Evolutionary conservation across 2,329 filamentous ascomycete genomes (phyloP).

Genomic region (Corinectria fuckeliana): DNA sequence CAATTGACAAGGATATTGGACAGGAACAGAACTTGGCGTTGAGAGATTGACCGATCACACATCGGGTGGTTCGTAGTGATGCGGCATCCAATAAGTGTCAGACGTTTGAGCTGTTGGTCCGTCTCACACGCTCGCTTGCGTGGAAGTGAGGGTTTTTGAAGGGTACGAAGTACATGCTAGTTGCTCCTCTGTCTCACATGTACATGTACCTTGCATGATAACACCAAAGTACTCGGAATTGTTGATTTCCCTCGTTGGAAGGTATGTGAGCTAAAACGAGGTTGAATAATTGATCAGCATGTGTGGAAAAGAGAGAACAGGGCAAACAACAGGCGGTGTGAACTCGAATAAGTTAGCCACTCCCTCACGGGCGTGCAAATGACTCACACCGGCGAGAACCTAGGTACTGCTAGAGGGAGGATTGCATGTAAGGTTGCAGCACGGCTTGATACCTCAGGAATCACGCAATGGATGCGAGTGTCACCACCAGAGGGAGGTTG

Average conservation of each 20-base stretch:
- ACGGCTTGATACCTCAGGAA: not conserved
- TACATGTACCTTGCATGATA: not conserved
- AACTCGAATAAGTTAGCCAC: no score
- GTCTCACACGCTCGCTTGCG: no score
- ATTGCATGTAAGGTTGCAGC: not conserved
- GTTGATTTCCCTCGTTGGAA: not conserved
- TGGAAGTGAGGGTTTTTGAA: not conserved
- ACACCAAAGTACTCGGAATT: not conserved
- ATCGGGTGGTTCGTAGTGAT: not conserved
- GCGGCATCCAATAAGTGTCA: not conserved
- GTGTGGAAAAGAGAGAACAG: not conserved
- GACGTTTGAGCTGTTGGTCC: not conserved
- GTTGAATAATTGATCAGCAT: not conserved
- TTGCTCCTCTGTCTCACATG: not conserved
- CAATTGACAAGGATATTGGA: not conserved
- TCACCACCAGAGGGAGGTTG: not conserved
- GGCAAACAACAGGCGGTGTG: no score
- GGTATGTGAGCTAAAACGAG: not conserved
- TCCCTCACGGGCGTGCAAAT: not conserved
- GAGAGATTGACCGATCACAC: not conserved
- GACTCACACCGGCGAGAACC: not conserved
- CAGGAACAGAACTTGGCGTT: not conserved
- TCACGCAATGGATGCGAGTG: not conserved
- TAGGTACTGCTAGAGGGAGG: no score
- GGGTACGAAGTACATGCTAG: not conserved